Percentiles rank a stretch among this genome's conserved stretches.
Evolutionary conservation across 169 alveolate species (phyloP).

Genomic region (Plasmodium coatneyi): DNA sequence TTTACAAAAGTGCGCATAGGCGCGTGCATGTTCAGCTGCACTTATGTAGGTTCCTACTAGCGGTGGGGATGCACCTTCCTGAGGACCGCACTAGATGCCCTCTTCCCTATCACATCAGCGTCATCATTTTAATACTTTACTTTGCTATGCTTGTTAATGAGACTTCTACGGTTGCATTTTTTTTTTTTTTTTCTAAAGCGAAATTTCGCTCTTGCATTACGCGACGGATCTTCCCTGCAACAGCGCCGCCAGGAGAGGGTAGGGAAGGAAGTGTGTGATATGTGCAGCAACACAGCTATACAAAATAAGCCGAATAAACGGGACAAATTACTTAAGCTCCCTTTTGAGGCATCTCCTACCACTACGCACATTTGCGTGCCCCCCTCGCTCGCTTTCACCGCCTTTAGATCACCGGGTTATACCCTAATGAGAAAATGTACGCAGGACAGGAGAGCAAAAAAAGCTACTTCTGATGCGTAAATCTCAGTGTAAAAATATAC

Average conservation of each 20-base stretch:
- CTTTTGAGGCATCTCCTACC: not conserved
- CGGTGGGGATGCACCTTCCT: not conserved
- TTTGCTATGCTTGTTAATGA: not conserved
- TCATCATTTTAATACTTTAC: not conserved
- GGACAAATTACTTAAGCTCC: not conserved
- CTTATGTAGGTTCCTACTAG: not conserved
- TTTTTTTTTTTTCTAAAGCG: not conserved
- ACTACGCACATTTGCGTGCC: not conserved
- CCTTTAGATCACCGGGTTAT: not conserved
- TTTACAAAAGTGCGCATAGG: not conserved
- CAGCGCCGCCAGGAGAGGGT: not conserved
- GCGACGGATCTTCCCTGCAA: not conserved
- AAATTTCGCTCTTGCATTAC: not conserved
- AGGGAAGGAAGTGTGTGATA: not conserved
- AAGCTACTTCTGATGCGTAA: not conserved
- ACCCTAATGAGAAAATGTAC: not conserved
- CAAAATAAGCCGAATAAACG: not conserved
- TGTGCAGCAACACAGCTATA: not conserved
- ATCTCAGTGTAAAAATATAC: not conserved
- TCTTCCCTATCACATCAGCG: not conserved
- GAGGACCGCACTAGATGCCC: not conserved
- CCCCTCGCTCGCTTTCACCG: not conserved
- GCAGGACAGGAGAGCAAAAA: not conserved
- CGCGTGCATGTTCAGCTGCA: not conserved
- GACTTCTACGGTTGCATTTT: not conserved